Evolutionary conservation across 495 filamentous ascomycete species (phyloP).

Genomic region (Thermothielavioides terrestris): DNA sequence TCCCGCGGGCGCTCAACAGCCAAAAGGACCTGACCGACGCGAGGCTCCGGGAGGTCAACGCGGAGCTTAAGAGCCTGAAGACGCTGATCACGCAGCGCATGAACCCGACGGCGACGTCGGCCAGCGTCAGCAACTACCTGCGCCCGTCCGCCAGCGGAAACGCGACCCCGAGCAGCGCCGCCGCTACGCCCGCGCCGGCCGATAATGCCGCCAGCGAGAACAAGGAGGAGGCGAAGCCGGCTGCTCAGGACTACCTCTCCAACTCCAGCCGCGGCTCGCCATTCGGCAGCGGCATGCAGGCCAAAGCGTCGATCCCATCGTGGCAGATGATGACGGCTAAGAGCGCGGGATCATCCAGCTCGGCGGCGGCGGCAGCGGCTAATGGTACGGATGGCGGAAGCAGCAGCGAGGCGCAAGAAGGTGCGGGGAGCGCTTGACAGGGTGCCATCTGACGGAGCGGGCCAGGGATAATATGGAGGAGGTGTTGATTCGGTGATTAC

Average conservation of each 20-base stretch:
- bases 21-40: slow-evolving; percentile 78
- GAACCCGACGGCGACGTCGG: slow-evolving; percentile 39
- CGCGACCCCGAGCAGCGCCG: slow-evolving; percentile 20
- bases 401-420: slow-evolving; percentile 18
- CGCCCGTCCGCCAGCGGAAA: slow-evolving; percentile 29
- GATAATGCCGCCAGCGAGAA: slow-evolving; percentile 13
- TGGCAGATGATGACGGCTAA: slow-evolving; percentile 79
- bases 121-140: slow-evolving; percentile 27
- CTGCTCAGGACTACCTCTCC: slow-evolving; percentile 27
- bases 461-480: neutral
- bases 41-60: slow-evolving; percentile 73
- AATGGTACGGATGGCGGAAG: slow-evolving; percentile 18
- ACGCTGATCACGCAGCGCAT: slow-evolving; percentile 74
- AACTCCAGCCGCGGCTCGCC: slow-evolving; percentile 26
- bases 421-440: slow-evolving; percentile 16
- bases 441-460: neutral
- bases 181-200: slow-evolving; percentile 24
- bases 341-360: slow-evolving; percentile 26
- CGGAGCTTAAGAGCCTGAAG: slow-evolving; percentile 88
- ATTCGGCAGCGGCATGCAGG: slow-evolving; percentile 33
- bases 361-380: slow-evolving; percentile 20
- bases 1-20: slow-evolving; percentile 79
- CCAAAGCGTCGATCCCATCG: slow-evolving; percentile 68
- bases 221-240: slow-evolving; percentile 31
- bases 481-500: neutral